Conservation (phyloP, 805 yeast species). For the Starmera pachycereana region DNA sequence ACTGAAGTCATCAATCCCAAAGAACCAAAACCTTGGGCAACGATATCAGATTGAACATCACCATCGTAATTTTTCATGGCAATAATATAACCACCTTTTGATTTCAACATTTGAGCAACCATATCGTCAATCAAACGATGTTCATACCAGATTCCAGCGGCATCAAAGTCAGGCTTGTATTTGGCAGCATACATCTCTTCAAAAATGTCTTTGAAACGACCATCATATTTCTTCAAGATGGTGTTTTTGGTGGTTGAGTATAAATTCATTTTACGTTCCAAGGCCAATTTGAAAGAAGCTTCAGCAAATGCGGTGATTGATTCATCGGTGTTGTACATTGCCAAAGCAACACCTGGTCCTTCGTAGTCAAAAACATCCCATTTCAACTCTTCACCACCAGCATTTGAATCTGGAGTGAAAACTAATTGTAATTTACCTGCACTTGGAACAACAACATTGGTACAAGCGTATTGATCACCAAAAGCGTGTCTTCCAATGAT, state of each 20-base stretch:
- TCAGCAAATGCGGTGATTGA: slow-evolving; percentile 89
- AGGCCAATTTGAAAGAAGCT: slow-evolving; percentile 81
- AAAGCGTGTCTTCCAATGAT: slow-evolving; percentile 96
- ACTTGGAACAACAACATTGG: slow-evolving; percentile 69
- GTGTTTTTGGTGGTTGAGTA: slow-evolving; percentile 92
- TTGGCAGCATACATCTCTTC: slow-evolving; percentile 64
- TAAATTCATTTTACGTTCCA: slow-evolving; percentile 66
- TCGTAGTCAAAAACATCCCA: slow-evolving; percentile 59
- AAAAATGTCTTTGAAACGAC: slow-evolving; percentile 90
- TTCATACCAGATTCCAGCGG: slow-evolving; percentile 86
- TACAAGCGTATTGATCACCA: slow-evolving; percentile 95
- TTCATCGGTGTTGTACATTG: slow-evolving; percentile 94
- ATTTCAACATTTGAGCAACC: slow-evolving; percentile 98
- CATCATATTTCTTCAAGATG: slow-evolving; percentile 88
- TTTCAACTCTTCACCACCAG: slow-evolving; percentile 42
- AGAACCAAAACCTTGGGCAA: slow-evolving; percentile 97
- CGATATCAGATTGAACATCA: slow-evolving; percentile 93
- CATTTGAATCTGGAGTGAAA: slow-evolving; percentile 49
- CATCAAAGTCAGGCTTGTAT: slow-evolving; percentile 66
- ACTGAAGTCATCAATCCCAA: slow-evolving; percentile 96
- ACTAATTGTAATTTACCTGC: slow-evolving; percentile 74
- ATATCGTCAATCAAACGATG: slow-evolving; percentile 95
- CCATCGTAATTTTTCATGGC: slow-evolving; percentile 98
- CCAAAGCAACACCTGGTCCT: slow-evolving; percentile 66
- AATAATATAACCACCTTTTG: slow-evolving; percentile 88